These are phyloP conservation scores for Claviceps arundinis DNA, from an alignment of 2,329 filamentous ascomycete species.

Conservation along the genomic window DNA sequence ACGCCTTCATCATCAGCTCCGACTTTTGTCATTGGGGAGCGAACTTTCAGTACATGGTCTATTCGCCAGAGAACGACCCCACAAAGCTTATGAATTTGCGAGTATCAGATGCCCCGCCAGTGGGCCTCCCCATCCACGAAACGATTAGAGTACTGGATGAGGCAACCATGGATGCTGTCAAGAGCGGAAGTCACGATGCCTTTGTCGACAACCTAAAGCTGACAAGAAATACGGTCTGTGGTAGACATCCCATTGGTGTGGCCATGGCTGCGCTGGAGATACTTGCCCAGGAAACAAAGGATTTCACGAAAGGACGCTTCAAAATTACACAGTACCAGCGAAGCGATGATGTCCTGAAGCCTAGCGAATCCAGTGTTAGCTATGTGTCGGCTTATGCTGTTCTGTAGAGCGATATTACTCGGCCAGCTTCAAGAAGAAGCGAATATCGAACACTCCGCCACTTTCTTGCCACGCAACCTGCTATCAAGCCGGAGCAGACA, in stretches of 20 bases:
- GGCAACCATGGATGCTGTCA: slow-evolving; percentile 71
- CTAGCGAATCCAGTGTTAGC: slow-evolving; percentile 75
- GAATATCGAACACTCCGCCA: no score
- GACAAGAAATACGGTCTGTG: slow-evolving; percentile 87
- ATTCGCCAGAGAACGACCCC: slow-evolving; percentile 34
- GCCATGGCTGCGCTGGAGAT: slow-evolving; percentile 77
- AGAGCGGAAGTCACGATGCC: slow-evolving; percentile 54
- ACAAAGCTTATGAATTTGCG: slow-evolving; percentile 26
- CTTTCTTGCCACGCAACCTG: neutral
- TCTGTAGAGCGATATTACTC: slow-evolving; percentile 28
- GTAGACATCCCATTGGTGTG: slow-evolving; percentile 86
- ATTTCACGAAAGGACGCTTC: slow-evolving; percentile 44
- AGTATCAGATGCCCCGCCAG: slow-evolving; percentile 20
- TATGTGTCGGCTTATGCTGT: slow-evolving; percentile 88
- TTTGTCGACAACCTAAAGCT: slow-evolving; percentile 57
- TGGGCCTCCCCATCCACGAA: slow-evolving; percentile 54
- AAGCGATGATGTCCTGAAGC: slow-evolving; percentile 57
- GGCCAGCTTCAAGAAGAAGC: neutral
- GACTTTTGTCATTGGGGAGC: slow-evolving; percentile 96
- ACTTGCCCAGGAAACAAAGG: slow-evolving; percentile 28
- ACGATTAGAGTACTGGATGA: slow-evolving; percentile 72
- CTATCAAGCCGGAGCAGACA: neutral
- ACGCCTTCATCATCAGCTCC: slow-evolving; percentile 78
- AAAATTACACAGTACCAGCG: slow-evolving; percentile 77
- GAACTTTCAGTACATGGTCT: slow-evolving; percentile 70